These are phyloP conservation scores for Beauveria medogensis DNA, from an alignment of 2,329 filamentous ascomycete genomes.

Conservation along the genomic window DNA sequence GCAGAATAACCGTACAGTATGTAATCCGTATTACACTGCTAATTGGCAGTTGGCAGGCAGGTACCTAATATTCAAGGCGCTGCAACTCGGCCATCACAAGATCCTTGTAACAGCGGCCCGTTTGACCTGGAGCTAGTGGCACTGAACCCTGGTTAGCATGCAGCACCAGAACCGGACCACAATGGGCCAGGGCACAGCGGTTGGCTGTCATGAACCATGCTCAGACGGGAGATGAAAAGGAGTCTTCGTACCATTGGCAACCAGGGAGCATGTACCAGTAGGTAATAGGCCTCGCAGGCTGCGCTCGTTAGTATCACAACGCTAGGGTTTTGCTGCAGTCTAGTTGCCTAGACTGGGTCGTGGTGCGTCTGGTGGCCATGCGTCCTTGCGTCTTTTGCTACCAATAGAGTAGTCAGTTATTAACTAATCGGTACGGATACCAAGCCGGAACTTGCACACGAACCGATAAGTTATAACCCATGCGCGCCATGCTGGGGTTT, in stretches of 20 bases:
- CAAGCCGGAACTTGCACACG: no score
- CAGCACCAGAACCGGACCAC: background rate
- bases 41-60: no score
- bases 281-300: background rate
- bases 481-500: background rate
- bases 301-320: background rate
- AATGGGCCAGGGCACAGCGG: background rate
- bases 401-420: no score
- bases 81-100: background rate
- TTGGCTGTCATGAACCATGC: background rate
- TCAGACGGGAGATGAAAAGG: background rate
- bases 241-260: background rate
- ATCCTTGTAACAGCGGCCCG: conserved; percentile 2
- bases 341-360: background rate
- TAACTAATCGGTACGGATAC: no score
- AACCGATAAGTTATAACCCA: no score
- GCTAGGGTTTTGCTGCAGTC: background rate
- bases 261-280: background rate
- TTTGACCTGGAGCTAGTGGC: background rate
- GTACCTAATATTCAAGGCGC: background rate
- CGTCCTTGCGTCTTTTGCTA: no score
- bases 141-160: background rate
- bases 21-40: no score
- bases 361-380: background rate
- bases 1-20: background rate